Evolutionary conservation across 495 filamentous ascomycete genomes (phyloP).

Genomic region (Neurospora sp.): DNA sequence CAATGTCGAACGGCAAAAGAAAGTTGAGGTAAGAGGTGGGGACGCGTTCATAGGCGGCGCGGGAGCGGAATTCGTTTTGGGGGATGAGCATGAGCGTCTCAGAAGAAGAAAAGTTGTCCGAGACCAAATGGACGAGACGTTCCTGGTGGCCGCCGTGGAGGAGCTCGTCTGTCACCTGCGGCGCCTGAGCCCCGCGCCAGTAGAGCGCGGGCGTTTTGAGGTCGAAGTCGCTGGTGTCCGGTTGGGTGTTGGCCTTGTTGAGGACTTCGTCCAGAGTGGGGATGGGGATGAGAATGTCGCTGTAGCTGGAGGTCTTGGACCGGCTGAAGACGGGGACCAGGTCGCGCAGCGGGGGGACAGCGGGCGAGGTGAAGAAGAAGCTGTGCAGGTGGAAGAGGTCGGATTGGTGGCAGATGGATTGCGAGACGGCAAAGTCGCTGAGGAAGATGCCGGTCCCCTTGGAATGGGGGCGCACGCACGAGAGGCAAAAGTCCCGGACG

Average conservation of each 20-base stretch:
- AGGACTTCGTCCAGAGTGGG: conserved; percentile 51
- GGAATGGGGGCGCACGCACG: conserved; percentile 57
- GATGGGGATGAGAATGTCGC: conserved; percentile 73
- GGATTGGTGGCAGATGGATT: conserved; percentile 68
- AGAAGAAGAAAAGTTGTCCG: conserved; percentile 33
- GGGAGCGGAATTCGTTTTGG: conserved; percentile 9
- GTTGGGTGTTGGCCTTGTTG: conserved; percentile 11
- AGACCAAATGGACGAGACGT: conserved; percentile 51
- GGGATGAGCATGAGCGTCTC: conserved; percentile 31
- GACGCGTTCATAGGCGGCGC: conserved; percentile 25
- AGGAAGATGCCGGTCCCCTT: conserved; percentile 47
- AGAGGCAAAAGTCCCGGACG: conserved; percentile 46
- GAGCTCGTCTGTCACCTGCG: conserved; percentile 20
- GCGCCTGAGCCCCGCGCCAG: conserved; percentile 48
- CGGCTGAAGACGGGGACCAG: conserved; percentile 67
- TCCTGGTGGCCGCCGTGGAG: conserved; percentile 38
- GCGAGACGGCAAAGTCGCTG: conserved; percentile 51
- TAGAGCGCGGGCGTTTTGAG: conserved; percentile 45
- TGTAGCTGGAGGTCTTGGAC: conserved; percentile 53
- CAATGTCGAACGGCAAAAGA: conserved; percentile 28
- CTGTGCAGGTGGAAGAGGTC: conserved; percentile 67
- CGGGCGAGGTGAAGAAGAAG: conserved; percentile 54
- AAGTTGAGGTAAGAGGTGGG: conserved; percentile 23
- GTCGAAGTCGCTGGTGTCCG: conserved; percentile 29
- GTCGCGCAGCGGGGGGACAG: conserved; percentile 49